phyloP scores from a whole-genome alignment of 345 rosid genomes.

The Salix viminalis region DNA sequence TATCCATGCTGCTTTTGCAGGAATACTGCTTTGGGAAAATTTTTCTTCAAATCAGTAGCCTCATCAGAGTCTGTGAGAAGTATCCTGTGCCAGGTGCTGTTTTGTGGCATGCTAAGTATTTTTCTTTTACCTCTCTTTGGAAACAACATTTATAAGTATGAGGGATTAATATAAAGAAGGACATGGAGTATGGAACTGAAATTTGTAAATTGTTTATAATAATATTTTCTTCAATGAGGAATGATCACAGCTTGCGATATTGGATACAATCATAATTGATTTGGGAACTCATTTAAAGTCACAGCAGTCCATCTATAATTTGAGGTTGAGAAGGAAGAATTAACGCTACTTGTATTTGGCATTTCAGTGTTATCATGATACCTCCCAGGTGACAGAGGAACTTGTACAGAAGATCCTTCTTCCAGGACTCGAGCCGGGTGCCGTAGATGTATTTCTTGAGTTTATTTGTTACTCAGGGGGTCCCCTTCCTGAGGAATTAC shows the following conservation, averaged over 20 bases:
- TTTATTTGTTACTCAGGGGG: slow-evolving; percentile 91
- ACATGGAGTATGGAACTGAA: not conserved
- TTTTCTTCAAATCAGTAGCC: slow-evolving; percentile 66
- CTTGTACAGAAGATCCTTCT: slow-evolving; percentile 69
- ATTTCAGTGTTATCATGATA: slow-evolving; percentile 76
- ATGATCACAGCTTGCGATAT: not conserved
- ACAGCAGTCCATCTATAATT: no score
- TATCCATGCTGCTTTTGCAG: slow-evolving; percentile 34
- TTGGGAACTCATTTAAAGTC: no score
- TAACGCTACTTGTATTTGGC: slow-evolving; percentile 6
- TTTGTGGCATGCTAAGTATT: not conserved
- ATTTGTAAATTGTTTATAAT: not conserved
- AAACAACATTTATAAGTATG: not conserved
- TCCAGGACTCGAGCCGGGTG: slow-evolving; percentile 94
- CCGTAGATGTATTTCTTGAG: slow-evolving; percentile 78
- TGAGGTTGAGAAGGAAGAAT: no score
- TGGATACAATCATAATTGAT: not conserved
- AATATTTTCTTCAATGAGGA: not conserved
- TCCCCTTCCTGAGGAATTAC: slow-evolving; percentile 87
- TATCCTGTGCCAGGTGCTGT: slow-evolving; percentile 65
- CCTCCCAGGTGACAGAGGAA: slow-evolving; percentile 82
- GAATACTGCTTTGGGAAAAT: slow-evolving; percentile 64
- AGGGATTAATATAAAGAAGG: not conserved
- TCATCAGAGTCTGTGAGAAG: slow-evolving; percentile 57
- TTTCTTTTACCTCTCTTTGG: not conserved